Percentiles rank a stretch among this genome's conserved stretches.
phyloP scores from a whole-genome alignment of 1,139 yeast species.

The Saccharomyces hybrid region DNA sequence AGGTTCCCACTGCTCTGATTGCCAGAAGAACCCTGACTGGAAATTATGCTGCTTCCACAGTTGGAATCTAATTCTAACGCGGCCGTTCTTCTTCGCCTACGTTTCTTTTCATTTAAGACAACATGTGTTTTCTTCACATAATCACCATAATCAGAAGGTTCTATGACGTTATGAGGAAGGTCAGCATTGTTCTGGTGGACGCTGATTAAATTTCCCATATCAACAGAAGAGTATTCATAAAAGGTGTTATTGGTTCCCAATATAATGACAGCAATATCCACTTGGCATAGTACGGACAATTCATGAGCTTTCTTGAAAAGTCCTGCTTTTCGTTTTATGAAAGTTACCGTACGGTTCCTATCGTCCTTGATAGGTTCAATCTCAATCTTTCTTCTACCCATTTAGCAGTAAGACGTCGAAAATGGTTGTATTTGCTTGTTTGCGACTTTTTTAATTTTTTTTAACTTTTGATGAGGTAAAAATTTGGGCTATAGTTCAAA shows the following conservation, averaged over 20 bases:
- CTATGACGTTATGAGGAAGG: slow-evolving; percentile 48
- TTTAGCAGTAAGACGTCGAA: slow-evolving; percentile 24
- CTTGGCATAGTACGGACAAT: slow-evolving; percentile 83
- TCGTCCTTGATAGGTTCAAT: slow-evolving; percentile 88
- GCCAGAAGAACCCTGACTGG: background rate
- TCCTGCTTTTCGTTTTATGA: slow-evolving; percentile 91
- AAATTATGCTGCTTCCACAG: background rate
- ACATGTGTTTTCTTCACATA: slow-evolving; percentile 21
- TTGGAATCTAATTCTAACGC: background rate
- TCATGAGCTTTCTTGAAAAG: slow-evolving; percentile 94
- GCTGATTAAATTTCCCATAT: slow-evolving; percentile 52
- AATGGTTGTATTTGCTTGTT: background rate
- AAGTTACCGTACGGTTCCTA: slow-evolving; percentile 80
- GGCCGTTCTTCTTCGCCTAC: slow-evolving; percentile 16
- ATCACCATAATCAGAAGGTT: slow-evolving; percentile 51
- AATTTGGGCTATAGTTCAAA: background rate
- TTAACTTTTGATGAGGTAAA: background rate
- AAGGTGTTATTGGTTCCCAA: slow-evolving; percentile 72
- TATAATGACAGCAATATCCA: slow-evolving; percentile 84
- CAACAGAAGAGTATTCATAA: slow-evolving; percentile 74
- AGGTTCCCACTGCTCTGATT: background rate
- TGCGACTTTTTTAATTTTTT: background rate
- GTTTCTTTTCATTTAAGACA: slow-evolving; percentile 23
- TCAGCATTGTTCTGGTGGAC: slow-evolving; percentile 37
- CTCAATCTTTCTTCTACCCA: slow-evolving; percentile 97